Conservation (phyloP, 2,329 filamentous ascomycete species). For the Ophiostoma montium region DNA sequence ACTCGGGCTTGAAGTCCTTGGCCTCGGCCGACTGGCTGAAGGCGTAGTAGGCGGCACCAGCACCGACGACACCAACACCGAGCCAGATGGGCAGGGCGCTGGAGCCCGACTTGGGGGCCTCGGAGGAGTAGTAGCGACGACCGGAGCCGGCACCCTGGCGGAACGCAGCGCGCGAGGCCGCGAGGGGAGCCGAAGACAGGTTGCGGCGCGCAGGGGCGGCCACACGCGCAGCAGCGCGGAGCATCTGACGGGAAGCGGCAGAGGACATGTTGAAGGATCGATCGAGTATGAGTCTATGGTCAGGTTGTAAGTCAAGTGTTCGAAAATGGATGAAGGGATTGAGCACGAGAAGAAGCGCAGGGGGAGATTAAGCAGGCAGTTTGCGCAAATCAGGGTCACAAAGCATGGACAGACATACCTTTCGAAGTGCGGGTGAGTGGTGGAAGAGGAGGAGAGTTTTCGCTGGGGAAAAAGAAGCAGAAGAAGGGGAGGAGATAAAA, state of each 20-base stretch:
- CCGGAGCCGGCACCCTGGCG: constrained; percentile 44
- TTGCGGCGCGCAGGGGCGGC: constrained; percentile 18
- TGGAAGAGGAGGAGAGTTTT: not conserved
- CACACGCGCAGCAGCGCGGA: constrained; percentile 45
- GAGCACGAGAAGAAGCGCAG: not conserved
- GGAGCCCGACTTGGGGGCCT: constrained; percentile 35
- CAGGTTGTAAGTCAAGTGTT: not conserved
- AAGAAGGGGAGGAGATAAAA: not conserved
- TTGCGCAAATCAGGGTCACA: not conserved
- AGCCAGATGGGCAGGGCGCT: constrained; percentile 37
- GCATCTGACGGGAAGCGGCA: constrained; percentile 35
- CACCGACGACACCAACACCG: constrained; percentile 43
- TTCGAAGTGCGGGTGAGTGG: not conserved
- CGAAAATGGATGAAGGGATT: not conserved
- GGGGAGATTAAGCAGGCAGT: not conserved
- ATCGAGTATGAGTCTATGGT: not conserved
- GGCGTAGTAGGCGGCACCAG: constrained; percentile 52
- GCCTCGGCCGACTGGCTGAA: constrained; percentile 40
- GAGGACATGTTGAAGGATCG: constrained; percentile 25
- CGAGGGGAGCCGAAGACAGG: constrained; percentile 40
- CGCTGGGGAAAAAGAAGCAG: not conserved
- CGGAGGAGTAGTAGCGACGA: constrained; percentile 68
- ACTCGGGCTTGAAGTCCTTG: constrained; percentile 56
- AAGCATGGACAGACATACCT: not conserved
- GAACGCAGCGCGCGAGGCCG: constrained; percentile 51